Conservation (phyloP, 768 basidiomycete species). For the Tulasnella sp. region DNA sequence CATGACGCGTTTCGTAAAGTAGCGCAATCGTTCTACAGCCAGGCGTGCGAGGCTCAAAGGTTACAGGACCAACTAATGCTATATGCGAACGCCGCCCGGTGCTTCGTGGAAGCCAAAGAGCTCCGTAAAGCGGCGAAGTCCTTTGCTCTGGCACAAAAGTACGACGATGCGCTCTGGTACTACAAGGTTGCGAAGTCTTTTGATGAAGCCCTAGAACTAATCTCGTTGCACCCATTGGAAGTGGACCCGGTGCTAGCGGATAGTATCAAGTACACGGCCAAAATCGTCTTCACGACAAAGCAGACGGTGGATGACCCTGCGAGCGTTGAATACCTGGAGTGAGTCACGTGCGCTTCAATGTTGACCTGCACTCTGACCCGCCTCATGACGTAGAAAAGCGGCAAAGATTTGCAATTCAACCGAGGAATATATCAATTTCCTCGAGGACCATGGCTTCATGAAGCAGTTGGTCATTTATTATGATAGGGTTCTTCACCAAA, state of each 20-base stretch:
- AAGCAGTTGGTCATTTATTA: conserved; percentile 36
- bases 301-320: too few relatives aligned
- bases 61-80: not conserved
- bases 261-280: conserved; percentile 33
- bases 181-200: conserved; percentile 7
- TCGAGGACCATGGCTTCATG: conserved; percentile 43
- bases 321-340: too few relatives aligned
- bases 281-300: conserved; percentile 36
- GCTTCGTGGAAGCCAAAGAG: not conserved
- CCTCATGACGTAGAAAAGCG: conserved; percentile 36
- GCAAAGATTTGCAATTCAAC: conserved; percentile 36
- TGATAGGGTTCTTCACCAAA: conserved; percentile 31
- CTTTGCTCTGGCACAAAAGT: not conserved
- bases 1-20: not conserved
- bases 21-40: not conserved
- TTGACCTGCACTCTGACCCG: too few relatives aligned
- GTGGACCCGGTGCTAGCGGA: conserved; percentile 27
- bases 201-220: conserved; percentile 6
- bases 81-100: not conserved
- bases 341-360: too few relatives aligned
- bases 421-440: conserved; percentile 45
- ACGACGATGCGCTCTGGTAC: conserved; percentile 9
- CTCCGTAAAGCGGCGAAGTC: not conserved
- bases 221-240: conserved; percentile 22
- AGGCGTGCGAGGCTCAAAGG: not conserved